These are phyloP conservation scores for Colletotrichum sp. DNA, from an alignment of 2,329 filamentous ascomycete genomes.

Conservation along the genomic window DNA sequence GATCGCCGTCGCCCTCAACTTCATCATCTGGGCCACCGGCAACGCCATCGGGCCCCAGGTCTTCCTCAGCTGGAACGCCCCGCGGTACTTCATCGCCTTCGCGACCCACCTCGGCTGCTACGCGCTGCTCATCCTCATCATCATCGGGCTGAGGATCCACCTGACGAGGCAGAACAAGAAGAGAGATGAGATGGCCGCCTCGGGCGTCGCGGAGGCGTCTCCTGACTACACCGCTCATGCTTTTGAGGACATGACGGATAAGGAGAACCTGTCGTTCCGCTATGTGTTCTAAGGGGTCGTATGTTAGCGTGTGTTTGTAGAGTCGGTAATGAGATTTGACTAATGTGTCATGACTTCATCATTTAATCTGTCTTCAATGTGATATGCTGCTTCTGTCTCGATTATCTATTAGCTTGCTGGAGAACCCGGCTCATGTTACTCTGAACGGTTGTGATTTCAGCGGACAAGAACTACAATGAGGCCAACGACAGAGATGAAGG, in stretches of 20 bases:
- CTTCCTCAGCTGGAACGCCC: slow-evolving; percentile 64
- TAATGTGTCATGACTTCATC: neutral
- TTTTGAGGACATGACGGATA: slow-evolving; percentile 69
- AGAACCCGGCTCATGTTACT: rapidly evolving
- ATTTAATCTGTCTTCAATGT: neutral
- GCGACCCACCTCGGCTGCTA: slow-evolving; percentile 75
- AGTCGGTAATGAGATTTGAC: neutral
- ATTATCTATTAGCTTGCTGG: rapidly evolving
- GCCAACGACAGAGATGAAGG: neutral
- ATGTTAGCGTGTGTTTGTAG: neutral
- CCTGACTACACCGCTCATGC: slow-evolving; percentile 53
- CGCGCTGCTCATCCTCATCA: slow-evolving; percentile 59
- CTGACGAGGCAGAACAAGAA: slow-evolving; percentile 62
- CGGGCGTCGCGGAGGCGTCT: slow-evolving; percentile 43
- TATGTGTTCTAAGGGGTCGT: slow-evolving; percentile 52
- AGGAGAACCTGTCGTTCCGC: slow-evolving; percentile 64
- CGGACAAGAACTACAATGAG: neutral
- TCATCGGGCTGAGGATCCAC: slow-evolving; percentile 64
- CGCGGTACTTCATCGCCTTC: slow-evolving; percentile 73
- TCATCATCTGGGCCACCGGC: slow-evolving; percentile 71
- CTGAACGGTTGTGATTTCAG: rapidly evolving
- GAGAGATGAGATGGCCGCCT: slow-evolving; percentile 53
- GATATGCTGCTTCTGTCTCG: neutral
- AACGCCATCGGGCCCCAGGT: slow-evolving; percentile 73
- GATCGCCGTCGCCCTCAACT: slow-evolving; percentile 71